Conservation (phyloP, 495 filamentous ascomycete species). For the Aspergillus cavernicola region DNA sequence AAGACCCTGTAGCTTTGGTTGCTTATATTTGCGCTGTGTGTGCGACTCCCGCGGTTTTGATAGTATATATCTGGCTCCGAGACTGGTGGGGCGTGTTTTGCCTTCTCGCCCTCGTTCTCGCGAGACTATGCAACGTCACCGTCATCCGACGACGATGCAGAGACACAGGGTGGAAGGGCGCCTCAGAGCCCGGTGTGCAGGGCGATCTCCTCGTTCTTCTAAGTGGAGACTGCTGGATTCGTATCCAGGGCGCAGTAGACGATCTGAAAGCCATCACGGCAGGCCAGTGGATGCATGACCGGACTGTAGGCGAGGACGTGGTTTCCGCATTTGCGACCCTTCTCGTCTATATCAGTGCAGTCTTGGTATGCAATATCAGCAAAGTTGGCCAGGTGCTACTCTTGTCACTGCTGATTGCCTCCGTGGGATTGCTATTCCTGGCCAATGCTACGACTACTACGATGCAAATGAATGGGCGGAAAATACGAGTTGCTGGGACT, state of each 20-base stretch:
- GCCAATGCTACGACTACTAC: too few species aligned
- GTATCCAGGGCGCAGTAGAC: slow-evolving; percentile 47
- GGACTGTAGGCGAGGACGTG: slow-evolving; percentile 47
- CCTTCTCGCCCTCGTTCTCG: slow-evolving; percentile 19
- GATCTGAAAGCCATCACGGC: slow-evolving; percentile 58
- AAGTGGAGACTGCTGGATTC: slow-evolving; percentile 33
- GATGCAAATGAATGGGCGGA: too few species aligned
- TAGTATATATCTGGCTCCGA: not conserved
- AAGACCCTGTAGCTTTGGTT: not conserved
- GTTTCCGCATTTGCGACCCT: slow-evolving; percentile 46
- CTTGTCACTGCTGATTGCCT: too few species aligned
- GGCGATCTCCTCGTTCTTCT: slow-evolving; percentile 37
- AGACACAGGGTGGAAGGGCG: slow-evolving; percentile 31
- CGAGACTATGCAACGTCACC: slow-evolving; percentile 50
- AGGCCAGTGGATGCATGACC: slow-evolving; percentile 51
- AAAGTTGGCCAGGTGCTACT: too few species aligned
- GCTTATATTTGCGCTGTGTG: not conserved
- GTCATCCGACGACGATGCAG: slow-evolving; percentile 42
- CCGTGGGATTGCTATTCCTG: too few species aligned
- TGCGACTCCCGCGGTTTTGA: not conserved
- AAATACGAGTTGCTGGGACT: too few species aligned
- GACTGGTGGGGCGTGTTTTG: slow-evolving; percentile 4
- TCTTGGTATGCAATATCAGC: slow-evolving; percentile 25
- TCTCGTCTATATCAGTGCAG: slow-evolving; percentile 51
- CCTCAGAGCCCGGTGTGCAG: slow-evolving; percentile 27